Conservation (phyloP, 495 filamentous ascomycete species). For the Saxophila tyrrhenica region DNA sequence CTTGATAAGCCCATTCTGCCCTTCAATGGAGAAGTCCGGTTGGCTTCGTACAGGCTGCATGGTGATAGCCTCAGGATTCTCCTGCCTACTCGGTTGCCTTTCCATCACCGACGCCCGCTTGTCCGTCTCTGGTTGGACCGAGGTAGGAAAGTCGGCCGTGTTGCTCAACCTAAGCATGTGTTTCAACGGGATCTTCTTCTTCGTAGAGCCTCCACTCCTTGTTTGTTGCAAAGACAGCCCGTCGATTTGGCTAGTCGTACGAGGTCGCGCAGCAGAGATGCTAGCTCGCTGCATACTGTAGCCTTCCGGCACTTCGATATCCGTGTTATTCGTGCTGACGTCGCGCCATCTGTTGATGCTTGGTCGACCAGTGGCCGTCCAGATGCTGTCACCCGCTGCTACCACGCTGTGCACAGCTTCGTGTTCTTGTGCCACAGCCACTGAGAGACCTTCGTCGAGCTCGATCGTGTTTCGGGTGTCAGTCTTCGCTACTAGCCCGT, state of each 20-base stretch:
- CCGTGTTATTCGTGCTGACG: conserved; percentile 62
- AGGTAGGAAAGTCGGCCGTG: conserved; percentile 57
- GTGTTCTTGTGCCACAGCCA: conserved; percentile 83
- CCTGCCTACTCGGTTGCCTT: not conserved
- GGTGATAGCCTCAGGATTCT: not conserved
- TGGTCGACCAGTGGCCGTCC: conserved; percentile 88
- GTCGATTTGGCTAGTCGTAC: conserved; percentile 10
- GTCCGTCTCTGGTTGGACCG: conserved; percentile 5
- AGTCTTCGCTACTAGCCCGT: conserved; percentile 86
- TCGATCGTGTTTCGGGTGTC: conserved; percentile 69
- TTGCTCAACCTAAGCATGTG: conserved; percentile 71
- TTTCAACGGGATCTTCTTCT: conserved; percentile 61
- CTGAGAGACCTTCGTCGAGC: conserved; percentile 76
- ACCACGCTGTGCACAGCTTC: conserved; percentile 81
- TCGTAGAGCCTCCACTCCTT: conserved; percentile 29
- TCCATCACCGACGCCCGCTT: conserved; percentile 2
- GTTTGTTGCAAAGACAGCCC: not conserved
- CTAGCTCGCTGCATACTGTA: conserved; percentile 28
- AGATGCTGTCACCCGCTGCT: conserved; percentile 67
- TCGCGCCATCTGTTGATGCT: conserved; percentile 92
- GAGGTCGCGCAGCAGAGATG: conserved; percentile 17
- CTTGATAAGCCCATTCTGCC: conserved; percentile 91
- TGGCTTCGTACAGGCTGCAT: conserved; percentile 26
- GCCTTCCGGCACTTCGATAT: conserved; percentile 33
- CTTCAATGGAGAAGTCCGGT: conserved; percentile 80